phyloP scores from a whole-genome alignment of 352 stramenopile genomes.

The Globisporangium middletonii region DNA sequence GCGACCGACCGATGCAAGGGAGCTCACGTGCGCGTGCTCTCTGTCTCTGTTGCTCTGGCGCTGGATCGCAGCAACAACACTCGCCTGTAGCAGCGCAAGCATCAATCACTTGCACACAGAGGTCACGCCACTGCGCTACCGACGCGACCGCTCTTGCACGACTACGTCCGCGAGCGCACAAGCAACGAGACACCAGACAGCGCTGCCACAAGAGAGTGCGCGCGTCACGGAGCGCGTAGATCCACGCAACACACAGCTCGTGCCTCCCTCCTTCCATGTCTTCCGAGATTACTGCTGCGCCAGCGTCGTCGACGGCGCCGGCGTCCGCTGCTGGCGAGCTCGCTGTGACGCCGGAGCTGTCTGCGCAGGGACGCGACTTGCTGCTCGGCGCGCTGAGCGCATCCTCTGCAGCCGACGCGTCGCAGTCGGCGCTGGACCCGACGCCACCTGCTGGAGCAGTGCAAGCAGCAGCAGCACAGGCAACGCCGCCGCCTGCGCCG shows the following conservation, averaged over 20 bases:
- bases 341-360: conserved; percentile 22
- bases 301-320: conserved; percentile 1
- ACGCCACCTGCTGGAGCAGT: background rate
- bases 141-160: too few relatives aligned
- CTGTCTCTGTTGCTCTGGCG: too few relatives aligned
- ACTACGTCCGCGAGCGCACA: too few relatives aligned
- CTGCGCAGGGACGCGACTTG: conserved; percentile 34
- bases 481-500: background rate
- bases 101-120: too few relatives aligned
- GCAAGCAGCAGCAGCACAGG: background rate
- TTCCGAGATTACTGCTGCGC: background rate
- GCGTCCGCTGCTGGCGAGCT: background rate
- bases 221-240: too few relatives aligned
- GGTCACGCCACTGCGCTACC: too few relatives aligned
- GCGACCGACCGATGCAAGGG: conserved; percentile 1
- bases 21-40: too few relatives aligned
- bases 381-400: conserved; percentile 29
- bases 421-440: background rate
- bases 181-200: too few relatives aligned
- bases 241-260: too few relatives aligned
- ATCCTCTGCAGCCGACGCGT: conserved; percentile 3
- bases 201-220: too few relatives aligned
- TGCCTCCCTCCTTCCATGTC: background rate
- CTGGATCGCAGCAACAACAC: too few relatives aligned
- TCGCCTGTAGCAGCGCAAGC: too few relatives aligned